These are phyloP conservation scores for Diaporthe australafricana DNA, from an alignment of 2,329 filamentous ascomycete species.

Conservation along the genomic window DNA sequence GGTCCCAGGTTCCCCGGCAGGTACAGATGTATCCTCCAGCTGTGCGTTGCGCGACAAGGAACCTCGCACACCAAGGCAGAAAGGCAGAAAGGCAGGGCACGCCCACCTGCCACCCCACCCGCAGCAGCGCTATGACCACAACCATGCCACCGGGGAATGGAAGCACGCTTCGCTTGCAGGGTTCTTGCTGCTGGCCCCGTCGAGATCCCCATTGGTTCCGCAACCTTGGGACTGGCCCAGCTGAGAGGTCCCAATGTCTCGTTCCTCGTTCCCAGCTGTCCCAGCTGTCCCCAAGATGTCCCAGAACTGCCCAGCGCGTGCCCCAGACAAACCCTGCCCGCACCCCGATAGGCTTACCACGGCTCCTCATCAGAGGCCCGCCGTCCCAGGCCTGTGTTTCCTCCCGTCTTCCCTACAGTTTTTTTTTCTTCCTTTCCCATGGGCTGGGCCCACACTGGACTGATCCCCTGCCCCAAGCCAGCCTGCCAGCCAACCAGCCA, in stretches of 20 bases:
- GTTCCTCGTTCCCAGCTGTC: slow-evolving; percentile 1
- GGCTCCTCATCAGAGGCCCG: not conserved
- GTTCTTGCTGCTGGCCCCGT: not conserved
- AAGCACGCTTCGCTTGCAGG: slow-evolving; percentile 26
- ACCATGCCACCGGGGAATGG: slow-evolving; percentile 20
- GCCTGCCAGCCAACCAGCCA: not conserved
- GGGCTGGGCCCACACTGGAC: slow-evolving; percentile 7
- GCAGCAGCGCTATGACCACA: slow-evolving; percentile 24
- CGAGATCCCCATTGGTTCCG: slow-evolving; percentile 29
- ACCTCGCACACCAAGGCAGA: not conserved
- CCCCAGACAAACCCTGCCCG: too few species aligned
- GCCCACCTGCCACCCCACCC: not conserved
- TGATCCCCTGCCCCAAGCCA: slow-evolving; percentile 3
- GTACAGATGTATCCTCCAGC: not conserved
- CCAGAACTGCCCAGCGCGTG: not conserved
- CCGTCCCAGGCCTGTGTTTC: slow-evolving; percentile 14
- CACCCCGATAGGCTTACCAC: too few species aligned
- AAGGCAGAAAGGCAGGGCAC: not conserved
- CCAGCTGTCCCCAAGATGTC: slow-evolving; percentile 5
- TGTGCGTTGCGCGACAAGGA: too few species aligned
- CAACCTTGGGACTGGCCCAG: slow-evolving; percentile 32
- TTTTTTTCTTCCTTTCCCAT: too few species aligned
- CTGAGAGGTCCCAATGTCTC: slow-evolving; percentile 28
- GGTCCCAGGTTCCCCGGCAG: not conserved
- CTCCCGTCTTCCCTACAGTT: not conserved